Conservation (phyloP, 2,329 filamentous ascomycete species). For the Fusarium phyllophilum region DNA sequence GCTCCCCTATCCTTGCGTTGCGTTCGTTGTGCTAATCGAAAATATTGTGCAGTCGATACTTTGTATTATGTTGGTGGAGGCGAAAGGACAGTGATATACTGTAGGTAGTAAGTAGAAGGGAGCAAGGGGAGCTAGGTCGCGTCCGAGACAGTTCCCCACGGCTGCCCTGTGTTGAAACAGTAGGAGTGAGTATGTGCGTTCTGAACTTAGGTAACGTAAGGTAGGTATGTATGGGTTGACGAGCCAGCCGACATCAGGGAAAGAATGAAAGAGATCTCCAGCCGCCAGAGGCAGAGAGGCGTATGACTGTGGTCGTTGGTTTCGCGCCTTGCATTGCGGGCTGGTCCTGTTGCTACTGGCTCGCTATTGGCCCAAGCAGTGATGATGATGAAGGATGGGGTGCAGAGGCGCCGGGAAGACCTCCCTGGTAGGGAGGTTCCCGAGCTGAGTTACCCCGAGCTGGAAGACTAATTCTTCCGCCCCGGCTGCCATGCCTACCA, state of each 20-base stretch:
- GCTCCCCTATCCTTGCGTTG: neutral
- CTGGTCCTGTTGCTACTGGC: slow-evolving; percentile 9
- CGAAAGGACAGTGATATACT: neutral
- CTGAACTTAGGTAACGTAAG: neutral
- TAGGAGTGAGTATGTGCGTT: neutral
- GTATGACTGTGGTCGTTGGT: slow-evolving; percentile 12
- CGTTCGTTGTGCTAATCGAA: neutral
- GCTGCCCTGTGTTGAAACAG: neutral
- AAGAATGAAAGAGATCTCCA: slow-evolving; percentile 21
- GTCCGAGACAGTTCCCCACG: slow-evolving; percentile 1
- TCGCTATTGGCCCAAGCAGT: slow-evolving; percentile 36
- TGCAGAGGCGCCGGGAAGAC: neutral
- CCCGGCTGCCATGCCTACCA: slow-evolving; percentile 1
- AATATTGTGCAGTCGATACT: neutral
- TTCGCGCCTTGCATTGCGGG: slow-evolving; percentile 22
- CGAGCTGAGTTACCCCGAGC: neutral
- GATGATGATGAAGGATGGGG: slow-evolving; percentile 7
- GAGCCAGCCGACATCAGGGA: neutral
- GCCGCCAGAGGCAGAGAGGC: slow-evolving; percentile 30
- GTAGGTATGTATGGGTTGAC: neutral
- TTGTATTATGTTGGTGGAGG: neutral
- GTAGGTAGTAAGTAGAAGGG: neutral
- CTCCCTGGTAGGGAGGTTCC: neutral
- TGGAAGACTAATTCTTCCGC: slow-evolving; percentile 23
- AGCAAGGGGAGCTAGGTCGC: neutral